Base-by-base conservation (phyloP, 768 basidiomycete species). In the Gyrodon lividus region DNA sequence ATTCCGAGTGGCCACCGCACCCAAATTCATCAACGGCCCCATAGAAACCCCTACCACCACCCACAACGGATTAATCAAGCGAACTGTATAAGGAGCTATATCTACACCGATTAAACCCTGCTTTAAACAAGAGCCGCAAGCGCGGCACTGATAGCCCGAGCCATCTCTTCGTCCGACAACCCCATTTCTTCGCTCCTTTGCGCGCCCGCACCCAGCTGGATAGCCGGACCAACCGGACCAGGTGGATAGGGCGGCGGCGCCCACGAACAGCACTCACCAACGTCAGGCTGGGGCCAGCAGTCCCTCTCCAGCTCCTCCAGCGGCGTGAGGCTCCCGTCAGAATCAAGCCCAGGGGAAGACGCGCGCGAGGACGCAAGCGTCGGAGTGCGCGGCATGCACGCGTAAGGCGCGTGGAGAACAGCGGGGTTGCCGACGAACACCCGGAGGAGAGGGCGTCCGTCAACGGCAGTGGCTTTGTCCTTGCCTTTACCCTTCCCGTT, bases 201-300 rank as follows among this genome's bases (percentile, higher is more conserved):
- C 8, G 14, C 6, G 20, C 33, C 38, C 13, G 37, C 31, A 1
- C 17, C 35, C 16, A 23, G 28, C 28, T 2, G 28, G 7, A 28
- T 6, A 14, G 12, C 37, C 0, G 22, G 17, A 19, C n/a, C 6
- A 5, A 12, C 28, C 47, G 23, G 42, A 39, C 30, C 6, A 28
- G 28, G 28, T 2, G 28, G 28, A 28, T 10, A 8, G 28, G 35
- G 37, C 24, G 37, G 47, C 3, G 64, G 58, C 23, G 31, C 59
- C 68, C 67, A 68, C 50, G 54, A 48, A 30, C 66, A 68, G 31
- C 35, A 59, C 43, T 70, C 68, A 4, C 68, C 67, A 10, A 70
- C 62, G n/a, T 49, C 68, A 0, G 67, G 67, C 45, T 68, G 67
- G 2, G 67, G 67, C 67, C 67, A 68, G n/a, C 49, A 14, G 5